Base-by-base conservation (phyloP, 2,329 filamentous ascomycete genomes). In the Fusarium burgessii region DNA sequence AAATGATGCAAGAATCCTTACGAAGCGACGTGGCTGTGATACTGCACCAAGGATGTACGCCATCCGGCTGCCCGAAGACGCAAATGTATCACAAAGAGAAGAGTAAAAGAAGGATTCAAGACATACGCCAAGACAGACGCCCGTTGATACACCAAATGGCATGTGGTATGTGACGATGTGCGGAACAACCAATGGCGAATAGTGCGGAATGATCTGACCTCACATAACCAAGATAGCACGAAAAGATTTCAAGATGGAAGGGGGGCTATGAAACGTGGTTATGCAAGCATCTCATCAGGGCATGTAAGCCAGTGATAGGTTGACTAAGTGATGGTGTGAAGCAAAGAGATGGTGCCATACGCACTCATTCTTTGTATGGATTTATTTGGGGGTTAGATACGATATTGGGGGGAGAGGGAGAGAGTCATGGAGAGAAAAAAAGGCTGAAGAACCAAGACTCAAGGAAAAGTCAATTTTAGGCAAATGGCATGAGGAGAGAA, bases 221-320 rank as follows among this genome's bases (percentile, higher is more conserved):
- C 29, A 35, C 50, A 45, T 32, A 62, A 32, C 15, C 25, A 43
- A 50, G 46, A 54, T 20, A n/a, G 23, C 38, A 56, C 27, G 35
- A 40, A 59, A 56, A 57, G 43, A 27, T 58, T 25, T 54, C 35
- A 47, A 43, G 56, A 32, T 62, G 66, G 58, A 67, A 67, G 61
- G 71, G 56, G 62, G 59, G 54, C 43, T 36, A 54, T 49, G 58
- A 62, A 75, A 75, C 73, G 73, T 72, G 73, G 70, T 62, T 62
- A 58, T 69, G 72, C 57, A 52, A 56, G 58, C 58, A 72, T 56
- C 43, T 45, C 27, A 62, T 33, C 65, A 60, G 47, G 58, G 56
- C 58, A 71, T 56, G 38, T 43, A 32, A 5, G 29, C 6, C 25
- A 32, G n/a, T 71, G 45, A 71, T 68, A 71, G 68, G 64, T 14